These are phyloP conservation scores for Globisporangium nagaii DNA, from an alignment of 352 stramenopile species.

Conservation along the genomic window DNA sequence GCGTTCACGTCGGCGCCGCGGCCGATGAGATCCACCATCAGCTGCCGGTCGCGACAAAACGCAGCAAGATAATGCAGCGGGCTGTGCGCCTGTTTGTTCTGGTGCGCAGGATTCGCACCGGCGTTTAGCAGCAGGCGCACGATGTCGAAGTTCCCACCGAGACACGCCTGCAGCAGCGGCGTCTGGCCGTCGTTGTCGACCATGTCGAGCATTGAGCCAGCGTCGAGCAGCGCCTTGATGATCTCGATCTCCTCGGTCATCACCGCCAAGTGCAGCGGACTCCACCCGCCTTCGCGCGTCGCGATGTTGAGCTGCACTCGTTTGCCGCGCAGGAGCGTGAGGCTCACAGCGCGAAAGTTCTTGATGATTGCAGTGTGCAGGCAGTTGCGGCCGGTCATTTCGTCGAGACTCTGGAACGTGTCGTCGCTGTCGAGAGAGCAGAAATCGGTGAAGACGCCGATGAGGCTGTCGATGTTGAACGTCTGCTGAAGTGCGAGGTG, in stretches of 20 bases:
- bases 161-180: conserved; percentile 47
- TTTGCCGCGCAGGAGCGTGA: conserved; percentile 35
- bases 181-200: conserved; percentile 63
- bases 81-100: conserved; percentile 65
- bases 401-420: conserved; percentile 41
- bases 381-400: conserved; percentile 34
- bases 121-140: conserved; percentile 37
- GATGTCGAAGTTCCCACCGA: conserved; percentile 42
- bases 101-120: conserved; percentile 51
- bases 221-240: conserved; percentile 34
- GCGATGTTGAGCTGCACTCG: conserved; percentile 40
- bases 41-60: conserved; percentile 46
- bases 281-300: conserved; percentile 46
- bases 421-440: conserved; percentile 9
- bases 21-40: conserved; percentile 42
- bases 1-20: conserved; percentile 56
- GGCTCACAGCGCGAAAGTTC: conserved; percentile 40
- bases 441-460: conserved; percentile 31
- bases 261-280: conserved; percentile 54
- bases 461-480: conserved; percentile 59
- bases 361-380: conserved; percentile 64
- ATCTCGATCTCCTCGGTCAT: conserved; percentile 47
- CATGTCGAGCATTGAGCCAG: conserved; percentile 48
- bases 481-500: conserved; percentile 54
- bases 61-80: conserved; percentile 61